Conservation (phyloP, 1,284 basidiomycete genomes). For the Malassezia dermatis region DNA sequence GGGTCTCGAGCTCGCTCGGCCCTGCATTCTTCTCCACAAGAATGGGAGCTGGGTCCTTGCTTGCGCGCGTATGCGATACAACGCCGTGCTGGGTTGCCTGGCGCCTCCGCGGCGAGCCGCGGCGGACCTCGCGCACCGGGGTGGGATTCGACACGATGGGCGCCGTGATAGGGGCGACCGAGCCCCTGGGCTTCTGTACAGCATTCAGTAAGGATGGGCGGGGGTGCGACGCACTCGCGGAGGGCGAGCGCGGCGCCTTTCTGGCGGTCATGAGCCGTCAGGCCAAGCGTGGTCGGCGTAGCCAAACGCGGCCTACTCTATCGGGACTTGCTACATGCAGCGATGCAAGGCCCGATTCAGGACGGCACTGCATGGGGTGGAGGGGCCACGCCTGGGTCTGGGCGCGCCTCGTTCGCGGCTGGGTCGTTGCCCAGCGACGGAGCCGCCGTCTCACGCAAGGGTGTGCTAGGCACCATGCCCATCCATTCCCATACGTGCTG, state of each 20-base stretch:
- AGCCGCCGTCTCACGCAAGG: background rate
- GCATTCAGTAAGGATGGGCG: background rate
- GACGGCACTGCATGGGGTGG: background rate
- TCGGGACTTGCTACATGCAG: background rate
- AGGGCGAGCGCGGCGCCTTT: background rate
- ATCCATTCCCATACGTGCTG: conserved; percentile 55
- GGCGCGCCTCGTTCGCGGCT: background rate
- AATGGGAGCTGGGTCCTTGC: background rate
- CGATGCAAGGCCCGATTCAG: background rate
- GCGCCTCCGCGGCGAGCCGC: background rate
- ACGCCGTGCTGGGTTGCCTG: no score
- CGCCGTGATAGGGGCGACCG: background rate
- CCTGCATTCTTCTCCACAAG: background rate
- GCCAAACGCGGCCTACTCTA: background rate
- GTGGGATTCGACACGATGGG: background rate
- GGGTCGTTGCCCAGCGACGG: background rate
- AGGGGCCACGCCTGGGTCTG: background rate
- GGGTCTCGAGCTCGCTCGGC: background rate
- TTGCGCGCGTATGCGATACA: background rate
- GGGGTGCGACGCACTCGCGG: background rate
- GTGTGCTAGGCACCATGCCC: conserved; percentile 19
- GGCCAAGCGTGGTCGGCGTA: background rate
- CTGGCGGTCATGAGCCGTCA: background rate
- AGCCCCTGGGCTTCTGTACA: background rate
- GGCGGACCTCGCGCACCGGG: background rate